A percentile compares a stretch with the other conserved stretches of the same genome.
phyloP scores from a whole-genome alignment of 2,329 filamentous ascomycete species.

The Xylaria sp. region DNA sequence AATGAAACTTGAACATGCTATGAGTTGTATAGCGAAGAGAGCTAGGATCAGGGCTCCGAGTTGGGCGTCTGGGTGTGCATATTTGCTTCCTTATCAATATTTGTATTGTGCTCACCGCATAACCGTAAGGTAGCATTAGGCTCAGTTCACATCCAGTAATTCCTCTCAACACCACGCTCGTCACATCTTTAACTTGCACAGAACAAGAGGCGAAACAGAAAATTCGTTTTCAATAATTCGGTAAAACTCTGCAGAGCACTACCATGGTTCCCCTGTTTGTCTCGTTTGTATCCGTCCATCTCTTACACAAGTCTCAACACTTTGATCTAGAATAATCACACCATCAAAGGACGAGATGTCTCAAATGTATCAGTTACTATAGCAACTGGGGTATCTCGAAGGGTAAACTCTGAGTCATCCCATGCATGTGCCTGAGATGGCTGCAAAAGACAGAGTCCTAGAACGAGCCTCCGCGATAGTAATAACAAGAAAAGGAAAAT shows the following conservation, averaged over 20 bases:
- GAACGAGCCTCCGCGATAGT: neutral
- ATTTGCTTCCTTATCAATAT: neutral
- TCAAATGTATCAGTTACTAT: constrained; percentile 5
- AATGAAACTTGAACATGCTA: neutral
- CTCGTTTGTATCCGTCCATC: neutral
- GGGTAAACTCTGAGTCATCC: neutral
- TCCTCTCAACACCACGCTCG: neutral
- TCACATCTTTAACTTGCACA: neutral
- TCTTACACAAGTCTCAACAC: neutral
- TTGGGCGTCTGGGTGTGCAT: neutral
- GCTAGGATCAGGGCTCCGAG: constrained; percentile 1
- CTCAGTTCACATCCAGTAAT: neutral
- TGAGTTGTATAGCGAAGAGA: neutral
- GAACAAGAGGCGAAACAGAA: neutral
- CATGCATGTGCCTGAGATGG: neutral
- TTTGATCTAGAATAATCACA: neutral
- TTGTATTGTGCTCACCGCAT: neutral
- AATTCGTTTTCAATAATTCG: neutral
- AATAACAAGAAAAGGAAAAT: neutral
- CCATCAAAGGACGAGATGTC: neutral
- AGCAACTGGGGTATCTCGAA: constrained; percentile 18
- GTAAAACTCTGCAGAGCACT: neutral
- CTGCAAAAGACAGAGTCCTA: neutral
- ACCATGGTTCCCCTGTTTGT: neutral
- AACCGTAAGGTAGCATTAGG: neutral